phyloP scores from a whole-genome alignment of 768 basidiomycete species.

The Suillus bovinus region DNA sequence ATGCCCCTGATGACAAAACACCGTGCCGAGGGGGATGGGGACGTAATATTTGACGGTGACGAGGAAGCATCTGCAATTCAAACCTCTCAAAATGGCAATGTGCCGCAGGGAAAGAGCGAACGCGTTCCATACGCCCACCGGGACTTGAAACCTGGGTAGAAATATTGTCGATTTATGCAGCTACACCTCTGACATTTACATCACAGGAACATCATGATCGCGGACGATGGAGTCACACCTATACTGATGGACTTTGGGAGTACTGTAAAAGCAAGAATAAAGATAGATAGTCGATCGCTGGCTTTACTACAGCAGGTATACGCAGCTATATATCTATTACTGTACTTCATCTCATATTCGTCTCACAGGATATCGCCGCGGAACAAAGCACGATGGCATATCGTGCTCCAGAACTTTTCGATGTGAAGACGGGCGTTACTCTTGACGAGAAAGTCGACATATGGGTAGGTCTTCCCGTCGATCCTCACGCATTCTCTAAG shows the following conservation, averaged over 20 bases:
- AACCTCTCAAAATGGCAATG: slow-evolving; percentile 37
- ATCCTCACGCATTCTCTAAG: slow-evolving; percentile 4
- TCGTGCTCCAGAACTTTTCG: slow-evolving; percentile 95
- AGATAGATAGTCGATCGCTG: slow-evolving; percentile 78
- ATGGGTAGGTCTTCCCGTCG: slow-evolving; percentile 66
- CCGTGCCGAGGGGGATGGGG: slow-evolving; percentile 51
- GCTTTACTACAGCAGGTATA: slow-evolving; percentile 87
- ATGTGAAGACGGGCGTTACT: slow-evolving; percentile 86
- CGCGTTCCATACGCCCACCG: slow-evolving; percentile 92
- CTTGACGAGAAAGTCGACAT: slow-evolving; percentile 97
- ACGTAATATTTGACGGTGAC: slow-evolving; percentile 79
- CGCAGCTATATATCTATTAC: slow-evolving; percentile 10
- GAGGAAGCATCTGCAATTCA: slow-evolving; percentile 58
- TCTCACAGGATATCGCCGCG: slow-evolving; percentile 80
- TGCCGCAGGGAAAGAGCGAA: slow-evolving; percentile 44
- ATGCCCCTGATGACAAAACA: slow-evolving; percentile 64
- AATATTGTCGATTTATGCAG: slow-evolving; percentile 12
- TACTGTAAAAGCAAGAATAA: slow-evolving; percentile 80
- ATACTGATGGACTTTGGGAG: slow-evolving; percentile 99
- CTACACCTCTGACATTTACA: slow-evolving; percentile 9
- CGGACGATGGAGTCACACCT: slow-evolving; percentile 81
- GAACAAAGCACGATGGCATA: slow-evolving; percentile 99
- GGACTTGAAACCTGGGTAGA: slow-evolving; percentile 94
- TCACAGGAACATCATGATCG: slow-evolving; percentile 90
- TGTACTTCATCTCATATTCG: slow-evolving; percentile 4